Evolutionary conservation across 1,139 yeast genomes (phyloP), one percentile per base, ranked within the genome.

Genomic region (Lodderomyces jiufengensis): DNA sequence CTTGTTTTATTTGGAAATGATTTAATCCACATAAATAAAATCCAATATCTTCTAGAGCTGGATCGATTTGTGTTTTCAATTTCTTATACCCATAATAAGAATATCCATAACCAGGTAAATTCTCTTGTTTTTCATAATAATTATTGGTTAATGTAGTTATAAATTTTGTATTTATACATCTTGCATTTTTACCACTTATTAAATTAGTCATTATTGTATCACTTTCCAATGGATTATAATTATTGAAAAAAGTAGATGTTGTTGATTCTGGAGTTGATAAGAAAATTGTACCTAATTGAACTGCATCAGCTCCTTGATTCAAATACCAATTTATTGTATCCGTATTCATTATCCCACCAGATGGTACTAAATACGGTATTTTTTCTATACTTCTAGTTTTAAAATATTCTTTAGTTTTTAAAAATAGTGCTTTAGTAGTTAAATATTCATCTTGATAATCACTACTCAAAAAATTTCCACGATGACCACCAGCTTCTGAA

Each of bases 401-500:
- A 9, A 33, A 23, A 10, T 43, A 34, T 1, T 37, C 33, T 33
- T 50, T 47, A 2, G 63, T 58, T 33, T 46, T 51, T 3, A 41
- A 38, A 30, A 66, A 63, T 31, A 71, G 52, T 0, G 60, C 58
- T 31, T 41, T 46, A 0, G 75, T 67, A 5, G 63, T 48, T 32
- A 71, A 49, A 22, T 58, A 51, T 28, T 59, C 66, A 43, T 70
- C 77, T 11, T 36, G 37, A 13, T 45, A 48, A 18, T 18, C 20
- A 11, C 45, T 48, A 3, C 45, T 45, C 8, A 60, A 42, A 39
- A 65, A 73, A 43, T 63, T 65, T 2, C 79, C 80, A 26, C 79
- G 50, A 46, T 74, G 79, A 0, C 79, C 79, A 29, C 79, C 79
- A 3, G 79, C 79, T 47, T 73, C 78, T 48, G 59, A 65, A 0